These are phyloP conservation scores for Phaeoacremonium minimum DNA, from an alignment of 2,329 filamentous ascomycete species.

Conservation along the genomic window DNA sequence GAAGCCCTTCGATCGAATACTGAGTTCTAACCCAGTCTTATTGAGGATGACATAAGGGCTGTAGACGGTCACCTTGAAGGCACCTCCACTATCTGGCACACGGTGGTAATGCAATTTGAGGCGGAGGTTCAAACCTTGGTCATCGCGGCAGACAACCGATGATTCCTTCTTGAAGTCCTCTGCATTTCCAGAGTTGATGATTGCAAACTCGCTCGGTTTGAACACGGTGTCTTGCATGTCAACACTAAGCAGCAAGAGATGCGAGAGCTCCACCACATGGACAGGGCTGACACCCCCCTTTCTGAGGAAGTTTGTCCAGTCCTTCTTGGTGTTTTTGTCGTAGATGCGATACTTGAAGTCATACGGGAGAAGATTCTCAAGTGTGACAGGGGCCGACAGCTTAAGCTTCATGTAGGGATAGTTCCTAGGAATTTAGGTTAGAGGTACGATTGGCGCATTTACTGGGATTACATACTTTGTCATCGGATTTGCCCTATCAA, in stretches of 20 bases:
- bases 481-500: slow-evolving; percentile 77
- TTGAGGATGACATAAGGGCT: slow-evolving; percentile 94
- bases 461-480: slow-evolving; percentile 50
- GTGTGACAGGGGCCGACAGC: slow-evolving; percentile 84
- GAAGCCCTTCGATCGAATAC: slow-evolving; percentile 84
- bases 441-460: slow-evolving; percentile 4
- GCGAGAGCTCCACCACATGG: slow-evolving; percentile 93
- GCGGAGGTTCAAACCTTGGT: slow-evolving; percentile 71
- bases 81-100: slow-evolving; percentile 87
- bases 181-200: slow-evolving; percentile 86
- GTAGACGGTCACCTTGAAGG: slow-evolving; percentile 93
- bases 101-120: slow-evolving; percentile 87
- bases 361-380: slow-evolving; percentile 92
- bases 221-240: slow-evolving; percentile 96
- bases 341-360: slow-evolving; percentile 99
- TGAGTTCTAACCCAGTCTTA: slow-evolving; percentile 86
- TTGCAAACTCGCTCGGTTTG: slow-evolving; percentile 92
- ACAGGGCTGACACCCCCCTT: slow-evolving; percentile 97
- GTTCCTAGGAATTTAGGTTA: slow-evolving; percentile 47
- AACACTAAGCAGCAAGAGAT: slow-evolving; percentile 85
- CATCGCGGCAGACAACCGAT: slow-evolving; percentile 76
- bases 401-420: slow-evolving; percentile 96
- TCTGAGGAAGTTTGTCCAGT: slow-evolving; percentile 97
- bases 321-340: slow-evolving; percentile 96
- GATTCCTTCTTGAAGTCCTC: slow-evolving; percentile 87